Conservation (phyloP, 495 filamentous ascomycete genomes). For the Penicillium canescens region DNA sequence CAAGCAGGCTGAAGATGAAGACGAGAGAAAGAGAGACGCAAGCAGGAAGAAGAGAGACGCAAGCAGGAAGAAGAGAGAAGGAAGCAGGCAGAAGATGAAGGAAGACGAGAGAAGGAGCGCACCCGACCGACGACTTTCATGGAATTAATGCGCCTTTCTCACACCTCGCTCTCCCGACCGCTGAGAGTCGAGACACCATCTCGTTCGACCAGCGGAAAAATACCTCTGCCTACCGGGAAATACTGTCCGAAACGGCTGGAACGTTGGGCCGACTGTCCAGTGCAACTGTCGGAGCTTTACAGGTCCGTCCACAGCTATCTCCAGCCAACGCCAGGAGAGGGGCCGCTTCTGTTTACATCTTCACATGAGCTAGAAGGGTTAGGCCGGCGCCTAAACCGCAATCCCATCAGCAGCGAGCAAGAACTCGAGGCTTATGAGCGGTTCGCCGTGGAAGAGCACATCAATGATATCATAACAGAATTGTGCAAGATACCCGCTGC, state of each 20-base stretch:
- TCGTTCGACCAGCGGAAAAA: constrained; percentile 33
- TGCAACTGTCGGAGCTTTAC: constrained; percentile 29
- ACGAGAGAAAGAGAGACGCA: background rate
- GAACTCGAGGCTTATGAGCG: constrained; percentile 34
- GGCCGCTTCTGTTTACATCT: constrained; percentile 21
- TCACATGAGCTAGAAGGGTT: constrained; percentile 21
- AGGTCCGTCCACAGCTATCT: constrained; percentile 22
- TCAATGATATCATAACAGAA: constrained; percentile 21
- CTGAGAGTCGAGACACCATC: constrained; percentile 22
- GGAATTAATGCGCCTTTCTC: constrained; percentile 36
- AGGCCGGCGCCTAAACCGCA: constrained; percentile 9
- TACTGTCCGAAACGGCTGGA: constrained; percentile 27
- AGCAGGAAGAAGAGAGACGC: constrained; percentile 3
- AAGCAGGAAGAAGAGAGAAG: background rate
- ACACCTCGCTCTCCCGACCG: constrained; percentile 30
- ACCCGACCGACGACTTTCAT: constrained; percentile 30
- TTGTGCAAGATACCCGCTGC: constrained; percentile 28
- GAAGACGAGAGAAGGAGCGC: background rate
- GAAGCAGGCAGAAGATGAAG: background rate
- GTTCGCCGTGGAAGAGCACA: constrained; percentile 25
- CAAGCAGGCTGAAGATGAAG: background rate
- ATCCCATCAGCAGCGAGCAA: constrained; percentile 31
- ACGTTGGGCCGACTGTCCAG: constrained; percentile 30
- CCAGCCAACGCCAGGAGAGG: constrained; percentile 14
- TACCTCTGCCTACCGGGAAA: constrained; percentile 30